A percentile compares a stretch with the other conserved stretches of the same genome.
These are phyloP conservation scores for Barnettozyma botsteinii DNA, from an alignment of 805 yeast genomes.

Conservation along the genomic window DNA sequence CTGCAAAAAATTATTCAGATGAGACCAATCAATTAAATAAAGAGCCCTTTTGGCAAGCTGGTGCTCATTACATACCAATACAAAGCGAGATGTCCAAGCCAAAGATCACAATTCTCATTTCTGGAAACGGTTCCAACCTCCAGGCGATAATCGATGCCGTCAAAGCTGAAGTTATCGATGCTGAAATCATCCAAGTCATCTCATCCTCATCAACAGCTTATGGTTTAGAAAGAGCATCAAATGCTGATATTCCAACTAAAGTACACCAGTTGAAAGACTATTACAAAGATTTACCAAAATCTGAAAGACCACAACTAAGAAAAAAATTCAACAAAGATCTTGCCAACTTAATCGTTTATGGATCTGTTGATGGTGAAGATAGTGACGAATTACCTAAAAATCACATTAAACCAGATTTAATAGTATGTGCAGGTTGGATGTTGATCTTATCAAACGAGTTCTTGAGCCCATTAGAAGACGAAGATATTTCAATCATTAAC, in stretches of 20 bases:
- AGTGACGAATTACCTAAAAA: conserved; percentile 13
- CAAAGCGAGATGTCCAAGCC: conserved; percentile 14
- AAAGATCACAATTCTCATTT: conserved; percentile 63
- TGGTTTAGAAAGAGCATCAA: conserved; percentile 75
- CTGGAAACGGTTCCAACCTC: conserved; percentile 93
- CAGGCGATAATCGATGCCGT: conserved; percentile 88
- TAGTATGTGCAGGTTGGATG: conserved; percentile 99
- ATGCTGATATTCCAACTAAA: conserved; percentile 62
- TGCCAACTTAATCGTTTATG: conserved; percentile 57
- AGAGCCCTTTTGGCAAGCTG: no score
- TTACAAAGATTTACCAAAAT: conserved; percentile 70
- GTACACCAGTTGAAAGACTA: conserved; percentile 69
- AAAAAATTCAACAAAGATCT: conserved; percentile 71
- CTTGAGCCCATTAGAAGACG: conserved; percentile 55
- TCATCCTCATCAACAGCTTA: conserved; percentile 85
- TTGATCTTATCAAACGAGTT: conserved; percentile 78
- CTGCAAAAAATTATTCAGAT: not conserved
- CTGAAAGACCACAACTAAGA: conserved; percentile 57
- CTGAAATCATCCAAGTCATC: conserved; percentile 66
- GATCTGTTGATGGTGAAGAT: conserved; percentile 32
- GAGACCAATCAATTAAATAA: not conserved
- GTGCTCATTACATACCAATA: no score
- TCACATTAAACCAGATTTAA: conserved; percentile 63
- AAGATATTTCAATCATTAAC: conserved; percentile 75
- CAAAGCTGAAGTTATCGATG: conserved; percentile 35